phyloP scores from a whole-genome alignment of 371 early-diverging fungal genomes.

The Mortierella sp. region DNA sequence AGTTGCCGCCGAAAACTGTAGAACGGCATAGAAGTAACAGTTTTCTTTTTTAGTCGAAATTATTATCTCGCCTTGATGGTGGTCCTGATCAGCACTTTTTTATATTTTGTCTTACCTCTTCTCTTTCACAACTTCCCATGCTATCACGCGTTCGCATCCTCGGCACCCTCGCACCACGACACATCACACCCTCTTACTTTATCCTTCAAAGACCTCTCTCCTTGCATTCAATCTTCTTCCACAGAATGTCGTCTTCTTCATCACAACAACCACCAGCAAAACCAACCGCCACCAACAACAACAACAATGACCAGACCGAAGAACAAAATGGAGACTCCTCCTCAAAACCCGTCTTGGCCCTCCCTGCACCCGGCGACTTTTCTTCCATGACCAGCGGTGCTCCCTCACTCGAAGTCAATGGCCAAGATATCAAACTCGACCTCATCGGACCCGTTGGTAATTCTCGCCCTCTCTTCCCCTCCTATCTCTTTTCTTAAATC shows the following conservation, averaged over 20 bases:
- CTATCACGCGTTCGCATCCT: not conserved
- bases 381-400: conserved; percentile 37
- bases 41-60: not conserved
- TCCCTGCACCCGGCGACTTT: conserved; percentile 66
- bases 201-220: not conserved
- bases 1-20: not conserved
- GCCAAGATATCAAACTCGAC: conserved; percentile 63
- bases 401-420: conserved; percentile 60
- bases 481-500: not conserved
- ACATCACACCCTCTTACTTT: not conserved
- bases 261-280: not conserved
- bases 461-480: not conserved
- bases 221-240: not conserved
- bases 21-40: not conserved
- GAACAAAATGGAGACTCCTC: not conserved
- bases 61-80: not conserved
- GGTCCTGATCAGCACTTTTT: not conserved
- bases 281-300: not conserved
- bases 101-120: not conserved
- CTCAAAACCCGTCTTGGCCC: conserved; percentile 61
- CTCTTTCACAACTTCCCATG: not conserved
- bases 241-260: conserved; percentile 1
- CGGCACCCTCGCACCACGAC: not conserved
- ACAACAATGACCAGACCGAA: not conserved
- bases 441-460: conserved; percentile 71